These are phyloP conservation scores for Penicillium verhagenii DNA, from an alignment of 495 filamentous ascomycete species.

Conservation along the genomic window DNA sequence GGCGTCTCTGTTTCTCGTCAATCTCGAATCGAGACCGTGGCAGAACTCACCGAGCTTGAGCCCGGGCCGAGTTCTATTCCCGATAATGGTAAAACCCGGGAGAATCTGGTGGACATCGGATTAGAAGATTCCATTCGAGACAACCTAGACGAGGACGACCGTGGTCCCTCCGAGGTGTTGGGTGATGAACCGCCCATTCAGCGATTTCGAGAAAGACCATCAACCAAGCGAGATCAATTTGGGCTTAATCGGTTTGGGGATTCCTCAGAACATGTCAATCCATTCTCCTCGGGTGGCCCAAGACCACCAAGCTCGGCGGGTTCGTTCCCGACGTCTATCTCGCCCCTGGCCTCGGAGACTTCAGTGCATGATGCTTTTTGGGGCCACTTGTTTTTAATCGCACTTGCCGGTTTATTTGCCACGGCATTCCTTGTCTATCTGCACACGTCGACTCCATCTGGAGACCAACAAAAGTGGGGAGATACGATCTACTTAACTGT, in stretches of 20 bases:
- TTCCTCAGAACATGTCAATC: constrained; percentile 48
- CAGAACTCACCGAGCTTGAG: constrained; percentile 30
- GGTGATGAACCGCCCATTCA: constrained; percentile 81
- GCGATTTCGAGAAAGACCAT: constrained; percentile 63
- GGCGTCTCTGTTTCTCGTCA: constrained; percentile 12
- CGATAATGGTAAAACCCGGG: constrained; percentile 58
- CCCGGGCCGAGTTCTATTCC: constrained; percentile 36
- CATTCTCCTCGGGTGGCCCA: constrained; percentile 34
- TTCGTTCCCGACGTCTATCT: constrained; percentile 41
- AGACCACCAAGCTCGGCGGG: constrained; percentile 44
- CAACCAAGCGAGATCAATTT: constrained; percentile 28
- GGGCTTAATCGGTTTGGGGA: constrained; percentile 38
- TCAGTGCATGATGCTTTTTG: constrained; percentile 84
- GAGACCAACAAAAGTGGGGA: constrained; percentile 63
- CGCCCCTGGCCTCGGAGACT: constrained; percentile 52
- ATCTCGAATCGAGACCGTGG: constrained; percentile 30
- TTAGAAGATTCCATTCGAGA: constrained; percentile 64
- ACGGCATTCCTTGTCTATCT: constrained; percentile 85
- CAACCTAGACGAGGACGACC: constrained; percentile 44
- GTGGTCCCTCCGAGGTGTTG: constrained; percentile 58
- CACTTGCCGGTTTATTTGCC: constrained; percentile 75
- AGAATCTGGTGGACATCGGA: constrained; percentile 82
- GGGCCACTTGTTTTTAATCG: constrained; percentile 86
- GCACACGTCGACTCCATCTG: constrained; percentile 70
- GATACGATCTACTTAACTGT: constrained; percentile 94